Evolutionary conservation across 2,329 filamentous ascomycete genomes (phyloP).

Genomic region (Aspergillus fumigatus): DNA sequence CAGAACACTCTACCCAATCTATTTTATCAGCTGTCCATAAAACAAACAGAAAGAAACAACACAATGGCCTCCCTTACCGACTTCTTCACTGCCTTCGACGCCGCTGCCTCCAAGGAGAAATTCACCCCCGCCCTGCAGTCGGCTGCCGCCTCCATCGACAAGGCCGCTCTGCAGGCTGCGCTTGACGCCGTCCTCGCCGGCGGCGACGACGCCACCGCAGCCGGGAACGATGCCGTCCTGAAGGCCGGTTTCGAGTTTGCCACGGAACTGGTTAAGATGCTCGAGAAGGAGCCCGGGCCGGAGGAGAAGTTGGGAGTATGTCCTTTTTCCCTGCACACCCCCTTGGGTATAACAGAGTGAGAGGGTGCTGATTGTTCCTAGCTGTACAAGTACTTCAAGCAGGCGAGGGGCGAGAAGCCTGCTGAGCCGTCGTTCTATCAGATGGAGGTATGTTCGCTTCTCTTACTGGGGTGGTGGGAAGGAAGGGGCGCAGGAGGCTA

Average conservation of each 20-base stretch:
- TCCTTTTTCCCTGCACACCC: no score
- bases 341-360: no score
- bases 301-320: conserved; percentile 31
- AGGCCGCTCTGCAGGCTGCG: conserved; percentile 21
- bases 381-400: conserved; percentile 20
- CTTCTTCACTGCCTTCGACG: conserved; percentile 24
- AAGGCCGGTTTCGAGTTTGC: conserved; percentile 31
- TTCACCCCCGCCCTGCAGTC: conserved; percentile 26
- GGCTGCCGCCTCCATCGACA: conserved; percentile 22
- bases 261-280: conserved; percentile 26
- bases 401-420: conserved; percentile 7
- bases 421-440: conserved; percentile 14
- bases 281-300: conserved; percentile 19
- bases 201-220: conserved; percentile 13
- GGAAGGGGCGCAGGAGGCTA: neutral
- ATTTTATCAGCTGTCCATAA: neutral
- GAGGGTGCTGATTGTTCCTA: neutral
- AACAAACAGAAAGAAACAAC: neutral
- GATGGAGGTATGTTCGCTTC: conserved; percentile 14
- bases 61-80: conserved; percentile 23
- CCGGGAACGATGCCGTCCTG: conserved; percentile 18
- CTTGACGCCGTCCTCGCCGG: conserved; percentile 20
- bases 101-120: conserved; percentile 24
- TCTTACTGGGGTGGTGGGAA: neutral
- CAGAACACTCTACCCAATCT: neutral